These are phyloP conservation scores for Boletellus ananas DNA, from an alignment of 768 basidiomycete genomes.

Conservation along the genomic window DNA sequence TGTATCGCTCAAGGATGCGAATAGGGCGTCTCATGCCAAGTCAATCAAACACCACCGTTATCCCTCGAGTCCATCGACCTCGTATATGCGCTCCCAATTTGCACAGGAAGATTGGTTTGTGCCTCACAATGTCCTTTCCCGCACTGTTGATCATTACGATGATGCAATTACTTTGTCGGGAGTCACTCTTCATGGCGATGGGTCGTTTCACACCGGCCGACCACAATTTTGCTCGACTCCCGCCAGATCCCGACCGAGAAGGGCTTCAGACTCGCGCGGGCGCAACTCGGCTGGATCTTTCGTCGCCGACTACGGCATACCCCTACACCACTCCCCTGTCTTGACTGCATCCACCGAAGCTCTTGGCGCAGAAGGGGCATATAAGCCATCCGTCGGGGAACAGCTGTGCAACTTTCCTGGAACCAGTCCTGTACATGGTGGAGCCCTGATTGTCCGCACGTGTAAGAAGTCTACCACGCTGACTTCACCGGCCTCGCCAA, in stretches of 20 bases:
- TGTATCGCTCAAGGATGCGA: constrained; percentile 15
- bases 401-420: constrained; percentile 9
- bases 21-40: constrained; percentile 5
- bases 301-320: constrained; percentile 16
- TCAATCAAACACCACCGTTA: constrained; percentile 17
- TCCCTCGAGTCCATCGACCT: constrained; percentile 20
- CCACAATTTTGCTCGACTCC: constrained; percentile 30
- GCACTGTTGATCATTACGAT: not conserved
- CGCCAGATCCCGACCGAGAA: constrained; percentile 2
- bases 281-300: constrained; percentile 5
- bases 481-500: constrained; percentile 4
- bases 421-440: constrained; percentile 10
- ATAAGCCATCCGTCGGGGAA: constrained; percentile 5
- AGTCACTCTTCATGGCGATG: constrained; percentile 2
- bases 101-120: constrained; percentile 11
- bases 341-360: not conserved
- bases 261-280: not conserved
- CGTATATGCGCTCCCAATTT: constrained; percentile 27
- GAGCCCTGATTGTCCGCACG: not conserved
- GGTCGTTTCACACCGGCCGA: constrained; percentile 17
- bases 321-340: constrained; percentile 7
- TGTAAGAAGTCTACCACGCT: not conserved
- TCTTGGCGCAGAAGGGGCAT: not conserved
- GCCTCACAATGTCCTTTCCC: constrained; percentile 9
- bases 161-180: not conserved